Evolutionary conservation across 208 protist species (phyloP), one percentile per base, ranked within the genome.

Genomic region (Leishmania major): DNA sequence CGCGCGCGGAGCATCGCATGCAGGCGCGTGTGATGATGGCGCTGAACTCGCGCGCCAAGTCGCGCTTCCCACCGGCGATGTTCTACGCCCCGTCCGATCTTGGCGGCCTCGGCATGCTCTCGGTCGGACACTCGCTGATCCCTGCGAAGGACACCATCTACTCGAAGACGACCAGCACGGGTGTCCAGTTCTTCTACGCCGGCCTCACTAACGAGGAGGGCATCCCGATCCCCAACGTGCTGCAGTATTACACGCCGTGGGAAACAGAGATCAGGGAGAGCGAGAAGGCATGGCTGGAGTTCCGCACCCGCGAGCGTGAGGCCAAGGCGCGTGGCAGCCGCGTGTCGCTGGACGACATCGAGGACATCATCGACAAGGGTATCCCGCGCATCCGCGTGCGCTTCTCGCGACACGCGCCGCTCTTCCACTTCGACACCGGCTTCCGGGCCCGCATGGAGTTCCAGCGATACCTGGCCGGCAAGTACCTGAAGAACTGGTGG

Each of bases 21-120:
- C 99, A 99, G 95, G 99, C 99, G 19, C 96, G 99, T 66, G 97
- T 99, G 80, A 99, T 99, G 97, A 99, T 99, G 92, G 99, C 99
- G 25, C 92, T 99, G 78, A 99, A 99, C 91, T 99, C 99, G 8
- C 99, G 99, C 92, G 99, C 99, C 96, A 99, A 99, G 80, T 96
- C 96, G 57, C 96, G 99, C 80, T 99, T 99, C 92, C 99, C 99
- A 31, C 99, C 96, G 13, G 99, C 99, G 4, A 99, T 99, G 70
- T 99, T 99, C 89, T 99, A 99, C 94, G 99, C 99, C 22, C 99
- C 99, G 3, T 99, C 99, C 77, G 99, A 99, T 87, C 89, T 99
- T 2, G 98, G 98, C 84, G 98, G 98, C 47, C 90, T 99, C 19
- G 99, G 99, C 74, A 99, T 99, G 99, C 93, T 99, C 55, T 99